Evolutionary conservation across 179 eudicot genomes (phyloP).

Genomic region (Spergularia azorica): DNA sequence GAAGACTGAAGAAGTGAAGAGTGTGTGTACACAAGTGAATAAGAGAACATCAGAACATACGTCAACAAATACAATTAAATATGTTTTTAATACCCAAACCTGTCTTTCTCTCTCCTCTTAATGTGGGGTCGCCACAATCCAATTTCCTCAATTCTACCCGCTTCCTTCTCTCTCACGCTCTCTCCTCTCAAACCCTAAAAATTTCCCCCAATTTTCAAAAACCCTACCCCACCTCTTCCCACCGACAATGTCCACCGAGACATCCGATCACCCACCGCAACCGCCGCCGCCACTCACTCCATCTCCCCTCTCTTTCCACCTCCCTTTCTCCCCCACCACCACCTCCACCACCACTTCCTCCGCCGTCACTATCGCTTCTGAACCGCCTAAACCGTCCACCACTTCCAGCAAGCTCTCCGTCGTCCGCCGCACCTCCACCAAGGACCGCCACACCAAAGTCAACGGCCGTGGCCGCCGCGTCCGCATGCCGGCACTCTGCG

Average conservation of each 20-base stretch:
- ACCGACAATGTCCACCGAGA: neutral
- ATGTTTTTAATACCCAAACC: no score
- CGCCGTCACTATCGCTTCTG: neutral
- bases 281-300: neutral
- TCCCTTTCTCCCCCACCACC: slow-evolving; percentile 2
- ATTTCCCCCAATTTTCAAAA: no score
- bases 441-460: slow-evolving; percentile 40
- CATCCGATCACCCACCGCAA: neutral
- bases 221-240: no score
- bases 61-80: no score
- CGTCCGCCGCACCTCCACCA: slow-evolving; percentile 9
- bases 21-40: no score
- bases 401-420: slow-evolving; percentile 2
- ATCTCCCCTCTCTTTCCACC: neutral
- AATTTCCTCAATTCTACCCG: no score
- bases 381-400: neutral
- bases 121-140: no score
- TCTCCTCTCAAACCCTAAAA: no score
- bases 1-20: no score
- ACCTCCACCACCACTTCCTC: neutral
- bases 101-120: no score
- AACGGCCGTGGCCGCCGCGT: slow-evolving; percentile 45
- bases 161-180: no score
- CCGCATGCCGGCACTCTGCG: slow-evolving; percentile 39
- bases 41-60: no score